Percentiles rank a stretch among this genome's conserved stretches.
These are phyloP conservation scores for Clitopilus hobsonii DNA, from an alignment of 768 basidiomycete species.

Conservation along the genomic window DNA sequence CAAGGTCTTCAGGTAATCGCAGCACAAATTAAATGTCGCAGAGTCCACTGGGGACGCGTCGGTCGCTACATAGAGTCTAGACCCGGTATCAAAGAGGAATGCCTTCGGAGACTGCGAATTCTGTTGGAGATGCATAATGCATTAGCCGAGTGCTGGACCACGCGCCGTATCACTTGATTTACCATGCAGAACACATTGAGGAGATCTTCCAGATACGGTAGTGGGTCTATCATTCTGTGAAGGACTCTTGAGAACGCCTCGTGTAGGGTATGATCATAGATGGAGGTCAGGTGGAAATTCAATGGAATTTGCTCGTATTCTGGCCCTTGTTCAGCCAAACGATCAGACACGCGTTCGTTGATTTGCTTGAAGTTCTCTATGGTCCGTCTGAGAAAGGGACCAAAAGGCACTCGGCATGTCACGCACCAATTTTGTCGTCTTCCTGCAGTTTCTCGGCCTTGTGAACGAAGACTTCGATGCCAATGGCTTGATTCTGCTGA, in stretches of 20 bases:
- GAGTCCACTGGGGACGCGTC: slow-evolving; percentile 90
- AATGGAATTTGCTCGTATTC: slow-evolving; percentile 77
- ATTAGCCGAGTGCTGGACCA: slow-evolving; percentile 5
- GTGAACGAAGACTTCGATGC: slow-evolving; percentile 91
- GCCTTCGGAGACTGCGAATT: slow-evolving; percentile 92
- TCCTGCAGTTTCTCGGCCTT: slow-evolving; percentile 91
- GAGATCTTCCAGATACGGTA: slow-evolving; percentile 83
- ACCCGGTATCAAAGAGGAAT: slow-evolving; percentile 84
- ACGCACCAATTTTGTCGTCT: slow-evolving; percentile 83
- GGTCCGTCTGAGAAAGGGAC: background rate
- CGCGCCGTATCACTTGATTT: slow-evolving; percentile 15
- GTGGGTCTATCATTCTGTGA: slow-evolving; percentile 79
- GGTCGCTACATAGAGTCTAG: slow-evolving; percentile 87
- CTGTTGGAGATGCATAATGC: slow-evolving; percentile 33
- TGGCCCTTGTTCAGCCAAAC: slow-evolving; percentile 68
- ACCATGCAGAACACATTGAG: slow-evolving; percentile 84
- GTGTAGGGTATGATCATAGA: slow-evolving; percentile 88
- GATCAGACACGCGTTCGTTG: slow-evolving; percentile 80
- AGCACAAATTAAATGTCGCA: slow-evolving; percentile 83
- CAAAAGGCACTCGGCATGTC: background rate
- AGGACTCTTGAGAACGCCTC: slow-evolving; percentile 90
- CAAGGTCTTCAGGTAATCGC: slow-evolving; percentile 86
- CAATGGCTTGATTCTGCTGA: slow-evolving; percentile 68
- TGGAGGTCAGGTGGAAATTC: slow-evolving; percentile 88
- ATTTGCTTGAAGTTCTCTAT: slow-evolving; percentile 90